Evolutionary conservation across 2,329 filamentous ascomycete species (phyloP).

Genomic region (Mariannaea sp.): DNA sequence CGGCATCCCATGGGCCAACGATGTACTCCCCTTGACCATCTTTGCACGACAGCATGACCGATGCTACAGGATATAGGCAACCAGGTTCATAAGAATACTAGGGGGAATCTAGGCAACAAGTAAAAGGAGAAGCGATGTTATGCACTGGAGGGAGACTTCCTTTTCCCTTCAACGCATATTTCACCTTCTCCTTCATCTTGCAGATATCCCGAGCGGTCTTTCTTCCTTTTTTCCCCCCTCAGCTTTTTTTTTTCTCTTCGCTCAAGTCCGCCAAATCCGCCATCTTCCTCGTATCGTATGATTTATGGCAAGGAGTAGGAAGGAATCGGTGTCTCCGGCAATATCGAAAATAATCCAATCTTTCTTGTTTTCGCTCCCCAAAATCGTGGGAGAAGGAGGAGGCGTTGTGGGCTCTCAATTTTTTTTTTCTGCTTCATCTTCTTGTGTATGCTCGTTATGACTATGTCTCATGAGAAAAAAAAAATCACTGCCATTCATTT

Average conservation of each 20-base stretch:
- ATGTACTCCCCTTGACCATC: slow-evolving; percentile 28
- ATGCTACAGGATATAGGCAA: not conserved
- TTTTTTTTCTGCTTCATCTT: slow-evolving; percentile 1
- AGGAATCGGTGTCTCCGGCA: not conserved
- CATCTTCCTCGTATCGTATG: slow-evolving; percentile 4
- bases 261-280: not conserved
- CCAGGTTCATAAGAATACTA: not conserved
- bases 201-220: not conserved
- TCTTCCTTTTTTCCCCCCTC: too few relatives aligned
- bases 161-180: slow-evolving; percentile 9
- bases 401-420: not conserved
- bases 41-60: slow-evolving; percentile 10
- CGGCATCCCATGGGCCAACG: slow-evolving; percentile 25
- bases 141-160: not conserved
- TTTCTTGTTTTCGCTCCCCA: not conserved
- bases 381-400: not conserved
- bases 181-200: not conserved
- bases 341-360: not conserved
- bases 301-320: not conserved
- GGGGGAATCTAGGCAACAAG: not conserved
- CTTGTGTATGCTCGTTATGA: not conserved
- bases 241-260: slow-evolving; percentile 2
- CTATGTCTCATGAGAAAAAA: not conserved
- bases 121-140: not conserved
- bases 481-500: too few relatives aligned